Conservation (phyloP, 805 yeast species). For the Allodekkera sacchari region DNA sequence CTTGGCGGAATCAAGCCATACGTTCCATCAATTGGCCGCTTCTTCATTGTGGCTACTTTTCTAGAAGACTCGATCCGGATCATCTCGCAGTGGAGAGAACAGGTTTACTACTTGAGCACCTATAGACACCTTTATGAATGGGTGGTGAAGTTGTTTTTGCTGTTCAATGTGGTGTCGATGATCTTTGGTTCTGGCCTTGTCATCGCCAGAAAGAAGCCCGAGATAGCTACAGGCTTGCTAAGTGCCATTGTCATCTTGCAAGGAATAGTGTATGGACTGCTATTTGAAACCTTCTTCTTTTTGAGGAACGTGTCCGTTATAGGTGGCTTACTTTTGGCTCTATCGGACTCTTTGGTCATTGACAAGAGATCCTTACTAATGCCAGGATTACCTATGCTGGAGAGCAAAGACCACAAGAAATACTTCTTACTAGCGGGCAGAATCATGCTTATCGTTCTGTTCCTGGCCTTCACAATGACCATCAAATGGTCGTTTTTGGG, state of each 20-base stretch:
- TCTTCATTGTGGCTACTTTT: constrained; percentile 88
- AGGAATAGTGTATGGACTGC: constrained; percentile 81
- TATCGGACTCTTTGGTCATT: constrained; percentile 77
- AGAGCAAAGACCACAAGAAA: constrained; percentile 62
- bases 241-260: constrained; percentile 68
- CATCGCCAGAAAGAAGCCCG: constrained; percentile 58
- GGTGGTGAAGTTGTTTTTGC: constrained; percentile 66
- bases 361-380: constrained; percentile 56
- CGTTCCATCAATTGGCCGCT: constrained; percentile 82
- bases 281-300: constrained; percentile 73
- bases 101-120: constrained; percentile 72
- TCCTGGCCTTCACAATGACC: constrained; percentile 74
- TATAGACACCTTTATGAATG: constrained; percentile 73
- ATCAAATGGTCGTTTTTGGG: constrained; percentile 65
- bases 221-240: constrained; percentile 62
- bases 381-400: constrained; percentile 72
- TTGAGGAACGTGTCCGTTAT: constrained; percentile 82
- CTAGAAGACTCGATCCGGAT: constrained; percentile 84
- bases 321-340: constrained; percentile 85
- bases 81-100: constrained; percentile 83
- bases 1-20: constrained; percentile 52
- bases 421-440: constrained; percentile 85
- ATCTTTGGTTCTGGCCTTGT: constrained; percentile 61
- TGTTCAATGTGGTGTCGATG: constrained; percentile 63
- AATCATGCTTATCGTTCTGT: constrained; percentile 73